phyloP scores from a whole-genome alignment of 208 protist species.

The Histomonas meleagridis region DNA sequence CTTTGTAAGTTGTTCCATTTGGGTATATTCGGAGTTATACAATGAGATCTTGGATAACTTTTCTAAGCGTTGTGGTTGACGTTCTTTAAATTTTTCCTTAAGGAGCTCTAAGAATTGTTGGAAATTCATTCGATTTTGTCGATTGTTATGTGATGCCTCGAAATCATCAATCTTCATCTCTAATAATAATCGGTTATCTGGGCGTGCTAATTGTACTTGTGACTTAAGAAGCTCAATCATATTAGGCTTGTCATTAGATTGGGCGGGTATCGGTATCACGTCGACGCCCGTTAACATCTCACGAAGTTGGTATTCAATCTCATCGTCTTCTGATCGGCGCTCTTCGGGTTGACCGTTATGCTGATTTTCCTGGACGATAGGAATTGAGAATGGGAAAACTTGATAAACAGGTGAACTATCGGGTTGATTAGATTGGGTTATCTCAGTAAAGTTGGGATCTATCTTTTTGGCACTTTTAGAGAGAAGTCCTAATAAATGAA shows the following conservation, averaged over 20 bases:
- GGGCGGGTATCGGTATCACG: neutral
- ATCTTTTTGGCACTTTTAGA: neutral
- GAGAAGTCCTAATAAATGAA: neutral
- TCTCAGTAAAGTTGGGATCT: neutral
- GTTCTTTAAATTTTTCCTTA: neutral
- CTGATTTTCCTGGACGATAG: neutral
- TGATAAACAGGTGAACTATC: neutral
- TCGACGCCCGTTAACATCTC: constrained; percentile 15
- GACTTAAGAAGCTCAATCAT: neutral
- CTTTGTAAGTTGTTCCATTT: constrained; percentile 22
- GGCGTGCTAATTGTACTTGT: neutral
- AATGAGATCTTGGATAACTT: constrained; percentile 5
- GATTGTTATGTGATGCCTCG: neutral
- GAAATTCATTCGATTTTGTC: neutral
- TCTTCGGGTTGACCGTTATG: neutral
- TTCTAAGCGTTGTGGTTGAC: neutral
- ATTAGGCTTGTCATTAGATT: neutral
- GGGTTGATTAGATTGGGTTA: neutral
- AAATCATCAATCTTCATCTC: constrained; percentile 36
- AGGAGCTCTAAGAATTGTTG: constrained; percentile 19
- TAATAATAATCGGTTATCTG: neutral
- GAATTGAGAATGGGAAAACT: neutral
- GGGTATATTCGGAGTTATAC: neutral
- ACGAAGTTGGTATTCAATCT: neutral
- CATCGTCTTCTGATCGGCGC: neutral